Base-by-base conservation (phyloP, 2,329 filamentous ascomycete genomes). In the Cryoendolithus antarcticus region DNA sequence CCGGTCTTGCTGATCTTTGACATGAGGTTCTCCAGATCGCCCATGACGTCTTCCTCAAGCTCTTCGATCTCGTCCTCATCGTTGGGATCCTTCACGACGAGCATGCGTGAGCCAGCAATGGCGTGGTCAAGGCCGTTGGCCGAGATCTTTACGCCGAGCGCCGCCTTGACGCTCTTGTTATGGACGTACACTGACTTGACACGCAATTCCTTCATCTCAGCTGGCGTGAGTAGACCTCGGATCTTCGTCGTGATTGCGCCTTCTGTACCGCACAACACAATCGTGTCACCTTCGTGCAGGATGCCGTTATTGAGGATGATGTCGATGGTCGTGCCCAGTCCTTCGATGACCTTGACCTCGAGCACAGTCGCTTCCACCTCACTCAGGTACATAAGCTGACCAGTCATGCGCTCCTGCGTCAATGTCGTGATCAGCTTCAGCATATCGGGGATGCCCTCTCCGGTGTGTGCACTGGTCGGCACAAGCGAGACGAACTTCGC, bases 151-250 rank as follows among this genome's bases (percentile, higher is more conserved):
- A 98, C 86, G 82, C 91, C 91, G 56, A 98, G 75, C 6, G 91
- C 86, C 12, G 93, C 91, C 72, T 95, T 98, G 67, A 95, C 88
- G 62, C 94, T 86, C 70, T 98, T 96, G 70, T 98, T 95, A 70
- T 98, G 93, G 24, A 98, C 89, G 56, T 98, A 98, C 46, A 80
- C 75, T 3, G 88, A 94, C 67, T 96, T 96, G 54, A 98, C 76
- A 61, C 93, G 86, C 48, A 98, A 65, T 62, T 98, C 91, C 59
- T 86, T 91, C 59, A 98, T 77, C 44, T 86, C 84, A 8, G 86
- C 88, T 2, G 91, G 91, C 3, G 91, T 98, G 38, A 98, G 71
- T 19, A 98, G 73, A 9, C 91, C 93, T 66, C 91, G 78, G 54
- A 98, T 91, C 51, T 95, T 95, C 5, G 91, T 98, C 44, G 80